Evolutionary conservation across 768 basidiomycete species (phyloP), one percentile per base, ranked within the genome.

Genomic region (Mycena galericulata): DNA sequence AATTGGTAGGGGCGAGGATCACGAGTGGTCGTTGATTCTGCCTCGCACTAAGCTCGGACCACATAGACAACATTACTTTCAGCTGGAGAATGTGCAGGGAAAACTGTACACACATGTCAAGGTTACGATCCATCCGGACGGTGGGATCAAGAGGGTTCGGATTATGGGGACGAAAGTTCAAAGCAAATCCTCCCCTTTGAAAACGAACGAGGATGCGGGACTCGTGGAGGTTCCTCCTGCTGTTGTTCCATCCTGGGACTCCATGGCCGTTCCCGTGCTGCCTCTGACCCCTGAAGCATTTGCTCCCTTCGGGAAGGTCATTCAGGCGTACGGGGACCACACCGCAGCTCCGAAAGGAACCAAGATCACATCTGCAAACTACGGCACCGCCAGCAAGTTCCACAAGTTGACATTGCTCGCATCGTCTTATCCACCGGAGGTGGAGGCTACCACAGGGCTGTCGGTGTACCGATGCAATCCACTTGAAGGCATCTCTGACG

Each of bases 71-170:
- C 97, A 98, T 76, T 93, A 87, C 78, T 96, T 98, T 82, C 92
- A 93, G 75, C 83, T 97, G 65, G 89, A 92, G 73, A 87, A 90
- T 75, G 85, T 88, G 20, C 80, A 84, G 54, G 87, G 80, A 15
- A 79, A 78, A 64, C 76, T 83, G 22, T 97, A 89, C 78, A 96
- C 90, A 17, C 97, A 99, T 78, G 87, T 98, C 65, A 89, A 90
- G 72, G 81, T 98, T 66, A 95, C 93, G 22, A 97, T 98, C 73
- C 88, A 92, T 77, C 98, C 98, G 1, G 97, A 99, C 75, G 98
- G 98, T 46, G 98, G 98, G 27, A 81, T 98, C 76, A 99, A 99
- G 81, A 89, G 98, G 26, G 84, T 99, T n/a, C 88, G 98, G 66
- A 79, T 98, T 54, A 83, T 89, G 71, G 95, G 98, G 60, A 86